Conservation (phyloP, 345 rosid species). For the Iberis pinnata region DNA sequence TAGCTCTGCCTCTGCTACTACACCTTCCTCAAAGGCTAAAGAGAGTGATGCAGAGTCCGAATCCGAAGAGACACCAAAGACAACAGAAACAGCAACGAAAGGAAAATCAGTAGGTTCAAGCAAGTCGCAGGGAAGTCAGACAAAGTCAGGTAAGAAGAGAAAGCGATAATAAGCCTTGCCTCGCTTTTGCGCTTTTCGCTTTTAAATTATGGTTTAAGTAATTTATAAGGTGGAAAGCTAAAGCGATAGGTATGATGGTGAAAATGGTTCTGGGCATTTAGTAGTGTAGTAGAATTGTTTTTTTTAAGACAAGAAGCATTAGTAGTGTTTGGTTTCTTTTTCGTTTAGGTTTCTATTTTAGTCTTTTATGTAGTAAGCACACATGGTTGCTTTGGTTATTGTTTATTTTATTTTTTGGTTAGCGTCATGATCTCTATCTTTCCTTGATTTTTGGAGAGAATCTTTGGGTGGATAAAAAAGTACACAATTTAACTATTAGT, state of each 20-base stretch:
- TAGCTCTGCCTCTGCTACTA: conserved; percentile 6
- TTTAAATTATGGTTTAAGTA: conserved; percentile 13
- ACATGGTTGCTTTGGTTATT: too few relatives aligned
- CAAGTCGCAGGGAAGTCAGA: conserved; percentile 45
- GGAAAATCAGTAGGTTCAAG: conserved; percentile 37
- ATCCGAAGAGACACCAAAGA: conserved; percentile 41
- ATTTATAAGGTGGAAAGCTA: conserved; percentile 16
- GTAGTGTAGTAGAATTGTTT: conserved; percentile 25
- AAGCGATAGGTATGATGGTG: conserved; percentile 5
- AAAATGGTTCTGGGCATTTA: conserved; percentile 15
- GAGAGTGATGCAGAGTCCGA: conserved; percentile 41
- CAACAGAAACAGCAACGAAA: conserved; percentile 34
- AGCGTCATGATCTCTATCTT: too few relatives aligned
- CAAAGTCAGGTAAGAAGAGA: conserved; percentile 55
- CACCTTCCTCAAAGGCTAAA: conserved; percentile 40
- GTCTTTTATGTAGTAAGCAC: too few relatives aligned
- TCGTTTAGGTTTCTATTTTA: conserved; percentile 24
- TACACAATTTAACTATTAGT: too few relatives aligned
- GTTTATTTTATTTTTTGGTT: too few relatives aligned
- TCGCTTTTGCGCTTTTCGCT: not conserved
- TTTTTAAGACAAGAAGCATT: conserved; percentile 18
- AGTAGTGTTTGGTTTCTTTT: conserved; percentile 8
- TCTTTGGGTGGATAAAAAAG: too few relatives aligned
- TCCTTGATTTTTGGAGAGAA: too few relatives aligned
- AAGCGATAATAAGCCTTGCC: conserved; percentile 40